Evolutionary conservation across 2,329 filamentous ascomycete species (phyloP).

Genomic region (Fusarium nanum): DNA sequence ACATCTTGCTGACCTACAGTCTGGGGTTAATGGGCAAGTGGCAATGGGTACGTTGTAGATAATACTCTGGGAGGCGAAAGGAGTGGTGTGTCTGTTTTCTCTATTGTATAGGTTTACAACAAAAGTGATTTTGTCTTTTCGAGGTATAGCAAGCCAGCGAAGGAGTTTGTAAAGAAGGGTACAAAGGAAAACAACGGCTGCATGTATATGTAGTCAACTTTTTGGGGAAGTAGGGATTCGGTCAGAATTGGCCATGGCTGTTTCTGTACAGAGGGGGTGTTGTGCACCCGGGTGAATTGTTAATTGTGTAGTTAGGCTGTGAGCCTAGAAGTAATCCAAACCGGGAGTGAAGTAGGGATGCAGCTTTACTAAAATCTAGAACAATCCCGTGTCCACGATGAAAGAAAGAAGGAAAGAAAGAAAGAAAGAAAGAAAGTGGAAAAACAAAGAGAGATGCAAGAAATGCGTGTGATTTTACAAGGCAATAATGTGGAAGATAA

Average conservation of each 20-base stretch:
- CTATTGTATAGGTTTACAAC: not conserved
- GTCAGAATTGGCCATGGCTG: not conserved
- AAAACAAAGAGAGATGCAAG: slow-evolving; percentile 18
- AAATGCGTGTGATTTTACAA: slow-evolving; percentile 17
- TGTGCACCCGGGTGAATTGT: not conserved
- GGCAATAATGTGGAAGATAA: slow-evolving; percentile 1
- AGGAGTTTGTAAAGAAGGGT: slow-evolving; percentile 35
- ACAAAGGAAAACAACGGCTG: slow-evolving; percentile 7
- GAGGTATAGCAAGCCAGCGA: slow-evolving; percentile 14
- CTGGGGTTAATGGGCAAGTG: slow-evolving; percentile 5
- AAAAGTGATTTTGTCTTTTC: slow-evolving; percentile 21
- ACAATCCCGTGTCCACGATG: slow-evolving; percentile 53
- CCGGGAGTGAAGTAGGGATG: not conserved
- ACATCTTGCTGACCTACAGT: slow-evolving; percentile 35
- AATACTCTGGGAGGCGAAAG: not conserved
- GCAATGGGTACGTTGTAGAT: not conserved
- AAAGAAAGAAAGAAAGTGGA: too few species aligned
- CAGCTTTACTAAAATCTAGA: not conserved
- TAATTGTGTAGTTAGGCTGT: not conserved
- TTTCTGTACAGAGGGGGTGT: not conserved
- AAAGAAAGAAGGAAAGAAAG: slow-evolving; percentile 34
- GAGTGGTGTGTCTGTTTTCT: not conserved
- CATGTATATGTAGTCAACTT: not conserved
- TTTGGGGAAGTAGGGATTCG: not conserved
- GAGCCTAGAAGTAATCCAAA: not conserved